Evolutionary conservation across 140 eudicot genomes (phyloP), one percentile per base, ranked within the genome.

Genomic region (Senecio squalidus): DNA sequence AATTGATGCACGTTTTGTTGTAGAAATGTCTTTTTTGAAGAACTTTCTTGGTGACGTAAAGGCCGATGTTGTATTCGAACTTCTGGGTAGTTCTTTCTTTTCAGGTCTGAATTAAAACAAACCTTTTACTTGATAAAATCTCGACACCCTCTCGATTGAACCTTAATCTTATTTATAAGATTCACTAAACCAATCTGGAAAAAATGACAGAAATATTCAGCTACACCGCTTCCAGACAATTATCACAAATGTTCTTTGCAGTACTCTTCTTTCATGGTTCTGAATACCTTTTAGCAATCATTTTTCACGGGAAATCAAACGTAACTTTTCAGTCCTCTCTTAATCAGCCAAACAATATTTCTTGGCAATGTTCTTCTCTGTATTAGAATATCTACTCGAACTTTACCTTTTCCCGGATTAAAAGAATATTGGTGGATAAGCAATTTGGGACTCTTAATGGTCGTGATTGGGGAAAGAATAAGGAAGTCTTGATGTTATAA

Each of bases 371-470:
- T 16, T 77, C 47, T 62, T 74, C 26, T 84, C 96, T n/a, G 22
- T 84, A 45, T 60, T 87, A 25, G 98, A 92, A 79, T 92, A 87
- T 65, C 23, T 79, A 22, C 21, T 79, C 4, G 98, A 87, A 75
- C 69, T 79, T 36, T 72, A 71, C 62, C 67, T 92, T 68, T 84
- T 92, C 95, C 93, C 3, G 80, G 64, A n/a, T 50, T 79, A 9
- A 92, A 92, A 43, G 85, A 84, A 64, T 33, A 70, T 59, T 79
- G 95, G 95, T 67, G 80, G 83, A 25, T 84, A 20, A 92, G 95
- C 80, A 81, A 81, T 69, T 58, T 62, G 10, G 98, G 98, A 21
- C 95, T 92, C 61, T 43, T 60, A n/a, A 65, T 92, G 92, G 84
- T 87, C 3, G 31, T 87, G 17, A n/a, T 87, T 23, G 98, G 98